These are phyloP conservation scores for Metschnikowia colocasiae DNA, from an alignment of 805 yeast species.

Conservation along the genomic window DNA sequence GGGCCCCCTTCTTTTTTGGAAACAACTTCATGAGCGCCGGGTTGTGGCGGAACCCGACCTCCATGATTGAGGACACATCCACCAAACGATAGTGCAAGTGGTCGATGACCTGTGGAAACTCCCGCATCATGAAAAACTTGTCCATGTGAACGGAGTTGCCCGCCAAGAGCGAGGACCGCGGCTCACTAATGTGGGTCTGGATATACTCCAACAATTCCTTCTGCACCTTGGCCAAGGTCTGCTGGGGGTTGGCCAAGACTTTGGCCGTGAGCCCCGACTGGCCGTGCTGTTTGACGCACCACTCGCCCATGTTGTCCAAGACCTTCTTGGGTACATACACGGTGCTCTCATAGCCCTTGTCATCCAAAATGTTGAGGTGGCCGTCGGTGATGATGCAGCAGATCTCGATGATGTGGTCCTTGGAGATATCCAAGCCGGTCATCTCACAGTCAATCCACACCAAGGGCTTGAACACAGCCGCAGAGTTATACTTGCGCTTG, in stretches of 20 bases:
- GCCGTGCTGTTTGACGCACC: conserved; percentile 87
- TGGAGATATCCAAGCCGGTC: conserved; percentile 88
- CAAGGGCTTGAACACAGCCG: conserved; percentile 35
- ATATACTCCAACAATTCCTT: conserved; percentile 61
- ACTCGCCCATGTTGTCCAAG: conserved; percentile 74
- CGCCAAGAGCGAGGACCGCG: conserved; percentile 66
- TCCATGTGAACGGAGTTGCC: conserved; percentile 96
- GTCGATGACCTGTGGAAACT: conserved; percentile 72
- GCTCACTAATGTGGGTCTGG: conserved; percentile 47
- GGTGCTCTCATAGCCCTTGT: conserved; percentile 74
- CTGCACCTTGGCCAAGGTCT: conserved; percentile 60
- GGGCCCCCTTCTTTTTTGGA: conserved; percentile 67
- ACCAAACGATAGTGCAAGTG: conserved; percentile 69
- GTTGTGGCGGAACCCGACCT: conserved; percentile 75
- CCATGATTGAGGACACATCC: conserved; percentile 87
- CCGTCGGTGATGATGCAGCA: conserved; percentile 90
- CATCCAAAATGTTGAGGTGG: conserved; percentile 64
- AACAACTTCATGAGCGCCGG: conserved; percentile 50
- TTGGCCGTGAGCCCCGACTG: conserved; percentile 69
- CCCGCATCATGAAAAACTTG: conserved; percentile 73
- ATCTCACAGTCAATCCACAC: conserved; percentile 99
- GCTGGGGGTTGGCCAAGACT: conserved; percentile 51
- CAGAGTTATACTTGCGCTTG: conserved; percentile 10
- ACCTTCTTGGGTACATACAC: conserved; percentile 60
- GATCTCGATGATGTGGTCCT: conserved; percentile 83